Evolutionary conservation across 2,329 filamentous ascomycete species (phyloP).

Genomic region (Epichloe gansuensis): DNA sequence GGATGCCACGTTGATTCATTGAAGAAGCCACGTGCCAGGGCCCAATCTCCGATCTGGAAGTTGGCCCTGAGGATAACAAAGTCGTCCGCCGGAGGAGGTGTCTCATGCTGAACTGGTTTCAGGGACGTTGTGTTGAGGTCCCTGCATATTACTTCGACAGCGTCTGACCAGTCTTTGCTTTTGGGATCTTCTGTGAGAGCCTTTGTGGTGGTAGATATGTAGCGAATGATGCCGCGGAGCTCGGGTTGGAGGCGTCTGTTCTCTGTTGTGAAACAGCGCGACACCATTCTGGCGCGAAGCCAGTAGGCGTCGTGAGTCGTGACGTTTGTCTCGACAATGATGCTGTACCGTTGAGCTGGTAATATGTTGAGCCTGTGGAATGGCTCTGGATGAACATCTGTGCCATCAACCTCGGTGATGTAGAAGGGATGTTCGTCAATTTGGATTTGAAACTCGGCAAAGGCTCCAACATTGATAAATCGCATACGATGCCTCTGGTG

Average conservation of each 20-base stretch:
- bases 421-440: constrained; percentile 53
- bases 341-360: constrained; percentile 59
- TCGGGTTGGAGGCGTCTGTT: constrained; percentile 21
- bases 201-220: constrained; percentile 4
- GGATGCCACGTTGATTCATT: constrained; percentile 37
- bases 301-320: constrained; percentile 43
- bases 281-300: constrained; percentile 41
- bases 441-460: constrained; percentile 59
- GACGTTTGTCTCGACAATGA: constrained; percentile 49
- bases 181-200: constrained; percentile 10
- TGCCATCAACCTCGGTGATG: constrained; percentile 59
- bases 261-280: constrained; percentile 23
- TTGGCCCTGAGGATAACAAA: constrained; percentile 35
- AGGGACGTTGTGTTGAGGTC: constrained; percentile 40
- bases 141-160: constrained; percentile 34
- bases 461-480: constrained; percentile 57
- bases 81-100: constrained; percentile 24
- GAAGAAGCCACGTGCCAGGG: constrained; percentile 40
- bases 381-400: constrained; percentile 46
- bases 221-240: constrained; percentile 19
- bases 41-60: constrained; percentile 42
- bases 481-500: constrained; percentile 51
- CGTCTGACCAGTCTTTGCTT: constrained; percentile 37
- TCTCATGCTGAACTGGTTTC: constrained; percentile 22
- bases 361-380: constrained; percentile 51